Conservation (phyloP, 805 yeast species). For the Hanseniaspora osmophila region DNA sequence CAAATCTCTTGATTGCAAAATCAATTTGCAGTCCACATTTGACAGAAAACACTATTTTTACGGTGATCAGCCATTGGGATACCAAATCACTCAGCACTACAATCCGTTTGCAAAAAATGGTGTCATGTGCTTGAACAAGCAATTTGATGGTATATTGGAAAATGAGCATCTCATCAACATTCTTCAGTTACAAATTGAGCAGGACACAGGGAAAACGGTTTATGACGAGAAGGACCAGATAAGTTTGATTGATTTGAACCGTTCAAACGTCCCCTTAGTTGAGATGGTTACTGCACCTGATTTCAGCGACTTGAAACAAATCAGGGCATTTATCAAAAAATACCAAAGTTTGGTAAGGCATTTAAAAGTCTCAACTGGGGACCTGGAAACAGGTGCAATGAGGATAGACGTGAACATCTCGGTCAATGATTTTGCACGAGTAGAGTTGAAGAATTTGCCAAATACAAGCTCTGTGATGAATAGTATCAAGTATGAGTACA, state of each 20-base stretch:
- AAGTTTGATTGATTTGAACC: constrained; percentile 58
- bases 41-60: constrained; percentile 94
- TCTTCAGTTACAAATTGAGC: constrained; percentile 81
- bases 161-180: constrained; percentile 40
- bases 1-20: constrained; percentile 41
- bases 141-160: constrained; percentile 39
- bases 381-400: constrained; percentile 87
- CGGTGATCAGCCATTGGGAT: constrained; percentile 92
- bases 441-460: constrained; percentile 82
- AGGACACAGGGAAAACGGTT: constrained; percentile 76
- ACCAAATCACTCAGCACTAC: constrained; percentile 85
- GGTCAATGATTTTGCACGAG: constrained; percentile 54
- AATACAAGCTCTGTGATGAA: constrained; percentile 65
- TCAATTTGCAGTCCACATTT: constrained; percentile 48
- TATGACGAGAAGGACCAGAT: constrained; percentile 15
- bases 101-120: constrained; percentile 71
- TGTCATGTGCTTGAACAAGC: constrained; percentile 28
- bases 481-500: constrained; percentile 63
- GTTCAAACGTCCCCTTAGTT: constrained; percentile 75
- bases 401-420: constrained; percentile 92
- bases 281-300: constrained; percentile 91
- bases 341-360: constrained; percentile 59
- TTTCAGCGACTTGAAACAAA: constrained; percentile 49
- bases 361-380: constrained; percentile 71
- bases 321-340: constrained; percentile 67